Evolutionary conservation across 2,329 filamentous ascomycete species (phyloP).

Genomic region (Beauveria scarabaeidicola): DNA sequence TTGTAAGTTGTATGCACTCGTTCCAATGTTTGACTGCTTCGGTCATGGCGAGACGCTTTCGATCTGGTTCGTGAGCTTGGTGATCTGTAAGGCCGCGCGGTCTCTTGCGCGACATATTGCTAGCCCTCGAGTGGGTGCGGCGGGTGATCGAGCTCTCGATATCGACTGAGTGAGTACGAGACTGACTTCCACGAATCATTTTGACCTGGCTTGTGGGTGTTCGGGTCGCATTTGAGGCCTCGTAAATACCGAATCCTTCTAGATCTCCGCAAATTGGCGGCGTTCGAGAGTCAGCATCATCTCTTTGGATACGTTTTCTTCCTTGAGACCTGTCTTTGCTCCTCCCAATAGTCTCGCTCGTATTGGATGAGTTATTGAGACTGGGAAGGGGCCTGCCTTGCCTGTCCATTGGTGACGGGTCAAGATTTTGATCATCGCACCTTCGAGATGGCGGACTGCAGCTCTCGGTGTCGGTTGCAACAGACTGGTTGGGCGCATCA

Average conservation of each 20-base stretch:
- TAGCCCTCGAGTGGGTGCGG: neutral
- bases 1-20: conserved; percentile 8
- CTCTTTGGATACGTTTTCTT: neutral
- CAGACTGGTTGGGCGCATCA: neutral
- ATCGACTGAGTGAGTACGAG: neutral
- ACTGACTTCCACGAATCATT: neutral
- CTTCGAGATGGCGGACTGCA: neutral
- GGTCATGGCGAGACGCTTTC: conserved; percentile 8
- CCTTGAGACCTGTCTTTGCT: too few relatives aligned
- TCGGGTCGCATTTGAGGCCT: neutral
- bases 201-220: neutral
- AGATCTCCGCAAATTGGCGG: conserved; percentile 2
- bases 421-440: neutral
- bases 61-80: neutral
- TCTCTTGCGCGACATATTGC: conserved; percentile 7
- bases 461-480: neutral
- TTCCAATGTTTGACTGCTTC: conserved; percentile 17
- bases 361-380: neutral
- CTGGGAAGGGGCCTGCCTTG: neutral
- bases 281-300: neutral
- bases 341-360: neutral
- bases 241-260: neutral
- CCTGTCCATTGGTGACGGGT: neutral
- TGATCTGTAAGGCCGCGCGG: neutral
- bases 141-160: neutral